phyloP scores from a whole-genome alignment of 1,139 yeast species.

The Kluyveromyces sp. region DNA sequence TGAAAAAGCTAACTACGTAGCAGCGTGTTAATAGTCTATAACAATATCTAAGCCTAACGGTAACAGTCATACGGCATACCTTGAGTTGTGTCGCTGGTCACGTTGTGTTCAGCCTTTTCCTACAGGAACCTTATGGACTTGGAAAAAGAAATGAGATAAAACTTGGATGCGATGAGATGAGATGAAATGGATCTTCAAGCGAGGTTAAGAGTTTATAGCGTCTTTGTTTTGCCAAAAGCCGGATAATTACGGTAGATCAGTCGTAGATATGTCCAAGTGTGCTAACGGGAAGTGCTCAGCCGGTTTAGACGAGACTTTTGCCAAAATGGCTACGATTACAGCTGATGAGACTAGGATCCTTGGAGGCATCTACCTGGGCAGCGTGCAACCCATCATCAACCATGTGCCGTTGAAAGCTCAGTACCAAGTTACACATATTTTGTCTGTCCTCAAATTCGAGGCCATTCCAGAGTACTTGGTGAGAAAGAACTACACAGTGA shows the following conservation, averaged over 20 bases:
- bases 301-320: neutral
- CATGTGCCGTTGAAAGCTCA: slow-evolving; percentile 39
- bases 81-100: neutral
- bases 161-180: slow-evolving; percentile 6
- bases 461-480: slow-evolving; percentile 44
- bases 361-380: slow-evolving; percentile 60
- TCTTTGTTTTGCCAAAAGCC: no score
- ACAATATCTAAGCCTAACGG: neutral
- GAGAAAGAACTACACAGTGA: slow-evolving; percentile 43
- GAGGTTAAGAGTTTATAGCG: no score
- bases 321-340: slow-evolving; percentile 29
- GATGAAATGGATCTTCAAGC: slow-evolving; percentile 1
- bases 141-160: neutral
- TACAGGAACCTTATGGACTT: neutral
- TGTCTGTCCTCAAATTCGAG: slow-evolving; percentile 63
- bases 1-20: slow-evolving; percentile 7
- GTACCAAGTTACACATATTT: slow-evolving; percentile 55
- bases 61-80: no score
- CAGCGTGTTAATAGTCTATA: neutral
- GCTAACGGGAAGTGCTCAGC: neutral
- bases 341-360: slow-evolving; percentile 40
- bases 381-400: slow-evolving; percentile 46
- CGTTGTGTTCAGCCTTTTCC: no score
- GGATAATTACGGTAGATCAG: no score
- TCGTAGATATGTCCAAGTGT: neutral